Evolutionary conservation across 2,329 filamentous ascomycete genomes (phyloP), one percentile per base, ranked within the genome.

Genomic region (Arthrobotrys conoides): DNA sequence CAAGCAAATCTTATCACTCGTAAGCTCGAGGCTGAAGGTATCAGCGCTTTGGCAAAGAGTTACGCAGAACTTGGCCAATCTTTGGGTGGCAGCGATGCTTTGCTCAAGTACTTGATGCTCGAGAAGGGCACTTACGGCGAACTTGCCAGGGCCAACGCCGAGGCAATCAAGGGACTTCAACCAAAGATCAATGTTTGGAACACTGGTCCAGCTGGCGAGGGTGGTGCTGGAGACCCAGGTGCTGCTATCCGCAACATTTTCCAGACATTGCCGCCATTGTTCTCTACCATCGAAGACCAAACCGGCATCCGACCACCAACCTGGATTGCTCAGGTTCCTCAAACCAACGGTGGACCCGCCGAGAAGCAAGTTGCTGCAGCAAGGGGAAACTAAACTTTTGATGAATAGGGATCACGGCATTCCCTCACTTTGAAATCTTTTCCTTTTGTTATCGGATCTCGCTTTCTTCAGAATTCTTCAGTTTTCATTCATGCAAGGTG

Each of bases 181-280:
- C 93, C 93, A 80, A 96, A 96, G 64, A 96, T 96, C 86, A 94
- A 91, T 80, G 90, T 95, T 27, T 97, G 93, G 93, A 96, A 93
- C 83, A 96, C 93, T 8, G 92, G 92, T 51, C 81, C 83, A 16
- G 85, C 85, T 10, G 86, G 84, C n/a, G 85, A 83, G 49, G 85
- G 84, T 27, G 84, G 84, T 48, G 83, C 84, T 49, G 86, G 88
- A 70, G 90, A 92, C 75, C 84, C 87, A 8, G 86, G 87, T 24
- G 89, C 88, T 0, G 88, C 91, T 3, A 91, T 96, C 85, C 88
- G 92, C 80, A 94, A 95, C 81, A 88, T 96, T 44, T 94, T 96
- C 86, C 93, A 96, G 87, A 92, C 90, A 83, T 86, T 96, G 79
- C 93, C 93, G 41, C 93, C 93, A 4, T 87, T 96, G 20, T 90